Percentiles rank a stretch among this genome's conserved stretches.
phyloP scores from a whole-genome alignment of 1,139 yeast genomes.

The Candida pseudoviswanathii region DNA sequence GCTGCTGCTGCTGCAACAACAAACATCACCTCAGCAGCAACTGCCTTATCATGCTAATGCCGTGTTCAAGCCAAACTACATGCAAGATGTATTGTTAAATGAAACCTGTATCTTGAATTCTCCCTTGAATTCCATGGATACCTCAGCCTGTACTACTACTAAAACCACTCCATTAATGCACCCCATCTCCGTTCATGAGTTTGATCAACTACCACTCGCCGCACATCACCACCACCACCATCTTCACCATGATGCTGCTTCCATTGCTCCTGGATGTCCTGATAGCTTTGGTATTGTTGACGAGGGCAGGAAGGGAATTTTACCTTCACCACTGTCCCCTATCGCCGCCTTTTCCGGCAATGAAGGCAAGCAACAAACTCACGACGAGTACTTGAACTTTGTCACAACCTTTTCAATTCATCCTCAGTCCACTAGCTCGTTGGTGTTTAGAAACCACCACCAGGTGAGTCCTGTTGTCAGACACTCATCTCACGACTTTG shows the following conservation, averaged over 20 bases:
- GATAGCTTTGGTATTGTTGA: background rate
- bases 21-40: background rate
- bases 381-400: constrained; percentile 2
- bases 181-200: background rate
- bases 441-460: constrained; percentile 1
- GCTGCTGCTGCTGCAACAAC: background rate
- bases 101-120: constrained; percentile 4
- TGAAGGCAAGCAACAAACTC: background rate
- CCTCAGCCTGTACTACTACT: constrained; percentile 3
- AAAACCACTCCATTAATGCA: constrained; percentile 5
- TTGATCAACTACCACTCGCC: constrained; percentile 1
- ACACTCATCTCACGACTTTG: background rate
- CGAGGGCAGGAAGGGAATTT: background rate
- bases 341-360: background rate
- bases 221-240: background rate
- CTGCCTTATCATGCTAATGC: constrained; percentile 4
- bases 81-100: constrained; percentile 8
- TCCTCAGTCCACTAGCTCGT: background rate
- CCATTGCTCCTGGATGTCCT: background rate
- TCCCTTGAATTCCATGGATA: constrained; percentile 5
- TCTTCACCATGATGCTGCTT: background rate
- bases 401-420: background rate
- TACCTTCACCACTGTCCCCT: constrained; percentile 6
- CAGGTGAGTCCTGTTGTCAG: background rate
- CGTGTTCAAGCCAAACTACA: constrained; percentile 7